A percentile compares a stretch with the other conserved stretches of the same genome.
Conservation (phyloP, 495 filamentous ascomycete genomes). For the Alectoria sarmentosa region DNA sequence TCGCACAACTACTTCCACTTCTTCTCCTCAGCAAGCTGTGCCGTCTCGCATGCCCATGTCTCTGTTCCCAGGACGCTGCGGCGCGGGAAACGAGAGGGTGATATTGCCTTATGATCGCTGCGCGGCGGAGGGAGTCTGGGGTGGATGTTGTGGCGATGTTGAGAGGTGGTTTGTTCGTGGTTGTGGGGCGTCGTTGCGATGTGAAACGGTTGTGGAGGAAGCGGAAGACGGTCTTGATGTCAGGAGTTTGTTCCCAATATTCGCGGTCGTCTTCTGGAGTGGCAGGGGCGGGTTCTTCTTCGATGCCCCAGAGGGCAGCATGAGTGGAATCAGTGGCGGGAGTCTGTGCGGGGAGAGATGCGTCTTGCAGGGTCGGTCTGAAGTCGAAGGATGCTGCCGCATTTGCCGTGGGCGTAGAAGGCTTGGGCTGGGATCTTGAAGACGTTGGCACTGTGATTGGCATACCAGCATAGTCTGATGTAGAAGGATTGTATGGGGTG, state of each 20-base stretch:
- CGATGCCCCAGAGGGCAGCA: slow-evolving; percentile 60
- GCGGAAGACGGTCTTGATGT: slow-evolving; percentile 80
- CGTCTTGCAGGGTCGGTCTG: slow-evolving; percentile 33
- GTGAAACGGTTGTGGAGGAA: slow-evolving; percentile 74
- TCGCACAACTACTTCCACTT: slow-evolving; percentile 44
- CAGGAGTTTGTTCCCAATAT: slow-evolving; percentile 85
- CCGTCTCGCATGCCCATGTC: slow-evolving; percentile 47
- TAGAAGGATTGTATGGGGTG: slow-evolving; percentile 52
- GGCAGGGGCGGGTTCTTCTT: slow-evolving; percentile 43
- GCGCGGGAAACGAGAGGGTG: slow-evolving; percentile 69
- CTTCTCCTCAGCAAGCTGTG: slow-evolving; percentile 38
- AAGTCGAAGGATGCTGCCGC: slow-evolving; percentile 42
- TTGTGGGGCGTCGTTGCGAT: slow-evolving; percentile 34
- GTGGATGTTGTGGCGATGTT: slow-evolving; percentile 41
- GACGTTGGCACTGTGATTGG: slow-evolving; percentile 32
- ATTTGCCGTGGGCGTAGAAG: slow-evolving; percentile 23
- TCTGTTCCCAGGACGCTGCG: slow-evolving; percentile 37
- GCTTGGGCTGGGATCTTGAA: slow-evolving; percentile 28
- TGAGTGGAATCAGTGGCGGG: slow-evolving; percentile 34
- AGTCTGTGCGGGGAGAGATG: slow-evolving; percentile 25
- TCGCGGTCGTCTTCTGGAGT: slow-evolving; percentile 41
- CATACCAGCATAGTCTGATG: slow-evolving; percentile 47
- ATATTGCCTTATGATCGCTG: slow-evolving; percentile 73
- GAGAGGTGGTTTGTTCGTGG: slow-evolving; percentile 29
- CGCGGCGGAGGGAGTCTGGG: slow-evolving; percentile 65